These are phyloP conservation scores for Aegilops longissima DNA, from an alignment of 176 grass and related monocot species.

Conservation along the genomic window DNA sequence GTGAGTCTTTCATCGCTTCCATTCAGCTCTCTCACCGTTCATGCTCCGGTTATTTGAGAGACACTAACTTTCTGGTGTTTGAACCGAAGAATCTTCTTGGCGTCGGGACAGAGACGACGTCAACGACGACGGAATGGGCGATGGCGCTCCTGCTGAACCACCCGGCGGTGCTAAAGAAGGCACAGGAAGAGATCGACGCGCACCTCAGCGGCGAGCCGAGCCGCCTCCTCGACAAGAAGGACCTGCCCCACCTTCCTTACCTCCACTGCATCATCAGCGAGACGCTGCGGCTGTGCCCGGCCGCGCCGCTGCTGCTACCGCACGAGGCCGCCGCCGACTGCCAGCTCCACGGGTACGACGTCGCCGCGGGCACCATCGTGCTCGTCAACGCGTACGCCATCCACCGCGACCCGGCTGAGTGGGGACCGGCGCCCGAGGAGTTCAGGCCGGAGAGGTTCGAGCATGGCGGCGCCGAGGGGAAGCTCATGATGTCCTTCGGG, in stretches of 20 bases:
- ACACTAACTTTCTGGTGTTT: background rate
- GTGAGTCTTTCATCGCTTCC: constrained; percentile 19
- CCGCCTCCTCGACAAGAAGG: background rate
- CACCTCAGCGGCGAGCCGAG: constrained; percentile 13
- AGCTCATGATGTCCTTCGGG: constrained; percentile 11
- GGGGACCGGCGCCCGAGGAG: background rate
- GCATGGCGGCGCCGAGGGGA: background rate
- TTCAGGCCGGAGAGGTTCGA: constrained; percentile 25
- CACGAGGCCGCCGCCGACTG: constrained; percentile 18
- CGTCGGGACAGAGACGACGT: constrained; percentile 46
- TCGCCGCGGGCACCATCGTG: constrained; percentile 3
- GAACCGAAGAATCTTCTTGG: background rate
- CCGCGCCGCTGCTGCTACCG: background rate
- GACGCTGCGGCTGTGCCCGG: constrained; percentile 1
- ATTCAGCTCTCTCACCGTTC: background rate
- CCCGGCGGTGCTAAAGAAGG: constrained; percentile 40
- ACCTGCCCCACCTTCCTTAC: constrained; percentile 10
- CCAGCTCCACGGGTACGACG: constrained; percentile 4
- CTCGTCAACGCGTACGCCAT: constrained; percentile 4
- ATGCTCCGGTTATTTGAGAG: background rate
- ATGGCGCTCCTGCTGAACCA: constrained; percentile 61
- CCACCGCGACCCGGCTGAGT: background rate
- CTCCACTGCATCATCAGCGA: background rate
- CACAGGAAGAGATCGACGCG: constrained; percentile 39
- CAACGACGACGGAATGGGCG: constrained; percentile 49